Evolutionary conservation across 768 basidiomycete species (phyloP).

Genomic region (Xerocomellus dryophilus): DNA sequence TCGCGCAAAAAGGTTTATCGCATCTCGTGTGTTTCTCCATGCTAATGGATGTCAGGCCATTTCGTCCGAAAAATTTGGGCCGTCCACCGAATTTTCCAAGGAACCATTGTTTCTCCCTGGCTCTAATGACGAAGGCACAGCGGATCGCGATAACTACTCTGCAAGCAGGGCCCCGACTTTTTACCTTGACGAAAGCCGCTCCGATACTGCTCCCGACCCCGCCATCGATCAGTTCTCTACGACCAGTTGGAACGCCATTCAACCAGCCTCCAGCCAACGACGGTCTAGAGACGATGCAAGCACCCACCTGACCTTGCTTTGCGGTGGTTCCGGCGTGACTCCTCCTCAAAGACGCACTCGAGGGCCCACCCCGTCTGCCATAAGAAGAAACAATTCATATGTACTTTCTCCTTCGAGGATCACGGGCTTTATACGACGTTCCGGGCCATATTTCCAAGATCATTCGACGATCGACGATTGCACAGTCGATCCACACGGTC

Average conservation of each 20-base stretch:
- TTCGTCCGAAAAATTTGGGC: not conserved
- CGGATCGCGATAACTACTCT: not conserved
- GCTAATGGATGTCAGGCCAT: constrained; percentile 11
- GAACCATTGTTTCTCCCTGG: constrained; percentile 19
- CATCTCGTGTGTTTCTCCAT: not conserved
- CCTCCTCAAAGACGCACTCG: not conserved
- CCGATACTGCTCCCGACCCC: constrained; percentile 26
- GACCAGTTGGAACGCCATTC: constrained; percentile 2
- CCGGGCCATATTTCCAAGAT: not conserved
- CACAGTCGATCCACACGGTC: not conserved
- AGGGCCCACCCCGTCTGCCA: not conserved
- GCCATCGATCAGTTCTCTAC: not conserved
- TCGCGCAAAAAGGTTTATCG: constrained; percentile 16
- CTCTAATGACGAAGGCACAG: constrained; percentile 13
- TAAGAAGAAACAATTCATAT: constrained; percentile 7
- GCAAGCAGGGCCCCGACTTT: not conserved
- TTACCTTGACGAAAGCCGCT: constrained; percentile 29
- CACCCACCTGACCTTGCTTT: not conserved
- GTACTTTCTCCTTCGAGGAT: constrained; percentile 27
- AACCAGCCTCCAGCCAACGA: constrained; percentile 3
- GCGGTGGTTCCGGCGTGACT: not conserved
- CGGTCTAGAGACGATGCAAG: constrained; percentile 8
- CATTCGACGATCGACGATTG: not conserved
- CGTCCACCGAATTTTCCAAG: not conserved
- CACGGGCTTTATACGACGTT: constrained; percentile 18